Base-by-base conservation (phyloP, 1,139 yeast genomes). In the Diutina neorugosa region DNA sequence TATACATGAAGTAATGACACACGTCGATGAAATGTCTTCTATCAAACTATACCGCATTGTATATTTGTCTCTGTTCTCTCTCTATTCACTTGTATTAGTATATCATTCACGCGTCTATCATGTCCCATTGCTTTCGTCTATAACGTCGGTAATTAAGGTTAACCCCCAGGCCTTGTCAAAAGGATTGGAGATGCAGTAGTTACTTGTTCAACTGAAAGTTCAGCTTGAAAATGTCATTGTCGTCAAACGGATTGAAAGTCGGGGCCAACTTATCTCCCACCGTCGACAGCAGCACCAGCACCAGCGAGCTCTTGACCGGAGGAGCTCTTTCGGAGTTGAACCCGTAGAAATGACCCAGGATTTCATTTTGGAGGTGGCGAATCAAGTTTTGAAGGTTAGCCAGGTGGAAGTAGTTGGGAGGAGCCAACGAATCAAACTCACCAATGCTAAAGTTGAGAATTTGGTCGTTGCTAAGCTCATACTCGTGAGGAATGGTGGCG, bases 391-490 rank as follows among this genome's bases (percentile, higher is more conserved):
- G 61, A 54, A 74, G 63, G 58, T 74, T 74, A 21, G 65, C 61
- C 67, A 69, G 71, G 58, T 74, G 79, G 65, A 74, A 74, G 59
- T 74, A 74, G 57, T 67, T 72, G 37, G 78, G 73, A 14, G 56
- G 55, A 0, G 71, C 60, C 52, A 74, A 63, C 53, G 63, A 63
- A 19, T 65, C 69, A 55, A 74, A 67, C 55, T 73, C 76, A 51
- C 65, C 65, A 44, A 73, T 67, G 19, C 75, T 68, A 57, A 74
- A 74, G 53, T 68, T 71, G 58, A 69, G 61, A 19, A 73, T 70
- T 60, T 72, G 76, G 8, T 74, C 78, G 58, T 71, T 71, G 14
- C 68, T 57, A 53, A 74, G 63, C 52, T 71, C 73, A 57, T 74
- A 74, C 58, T 74, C 79, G 19, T 58, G 61, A 12, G 79, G 79